Evolutionary conservation across 495 filamentous ascomycete genomes (phyloP).

Genomic region (Peziza echinospora): DNA sequence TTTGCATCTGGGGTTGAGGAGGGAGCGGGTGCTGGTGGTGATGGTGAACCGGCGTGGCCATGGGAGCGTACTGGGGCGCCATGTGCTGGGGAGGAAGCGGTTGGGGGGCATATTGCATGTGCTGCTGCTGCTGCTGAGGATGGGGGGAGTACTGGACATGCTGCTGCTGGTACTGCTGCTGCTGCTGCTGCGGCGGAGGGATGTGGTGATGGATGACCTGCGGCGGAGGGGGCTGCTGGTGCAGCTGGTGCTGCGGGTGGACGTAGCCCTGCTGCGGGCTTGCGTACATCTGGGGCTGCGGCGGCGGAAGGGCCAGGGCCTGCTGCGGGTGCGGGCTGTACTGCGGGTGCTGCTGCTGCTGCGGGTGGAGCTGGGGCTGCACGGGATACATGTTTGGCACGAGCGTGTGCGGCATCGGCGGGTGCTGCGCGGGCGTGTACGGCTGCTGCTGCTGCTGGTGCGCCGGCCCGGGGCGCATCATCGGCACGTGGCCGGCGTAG

Average conservation of each 20-base stretch:
- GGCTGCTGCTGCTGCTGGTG: neutral
- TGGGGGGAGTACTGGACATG: conserved; percentile 27
- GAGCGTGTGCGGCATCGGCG: neutral
- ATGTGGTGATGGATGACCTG: conserved; percentile 52
- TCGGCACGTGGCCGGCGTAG: neutral
- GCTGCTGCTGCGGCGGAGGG: conserved; percentile 31
- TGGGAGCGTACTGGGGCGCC: too few relatives aligned
- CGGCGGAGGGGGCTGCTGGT: conserved; percentile 41
- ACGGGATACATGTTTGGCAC: neutral
- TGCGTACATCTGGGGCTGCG: neutral
- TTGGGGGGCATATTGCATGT: conserved; percentile 16
- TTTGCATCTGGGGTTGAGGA: too few relatives aligned
- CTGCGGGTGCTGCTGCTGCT: neutral
- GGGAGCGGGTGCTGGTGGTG: too few relatives aligned
- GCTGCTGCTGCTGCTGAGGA: conserved; percentile 24
- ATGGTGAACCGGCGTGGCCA: too few relatives aligned
- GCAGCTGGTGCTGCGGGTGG: conserved; percentile 52
- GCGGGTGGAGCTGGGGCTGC: neutral
- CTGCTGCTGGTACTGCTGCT: conserved; percentile 32
- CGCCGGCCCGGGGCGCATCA: neutral
- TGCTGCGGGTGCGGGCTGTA: neutral
- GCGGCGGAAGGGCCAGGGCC: neutral
- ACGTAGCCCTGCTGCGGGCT: neutral
- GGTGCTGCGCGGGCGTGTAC: neutral
- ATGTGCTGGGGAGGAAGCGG: conserved; percentile 7